These are phyloP conservation scores for Phytophthora fragariaefolia DNA, from an alignment of 352 stramenopile species.

Conservation along the genomic window DNA sequence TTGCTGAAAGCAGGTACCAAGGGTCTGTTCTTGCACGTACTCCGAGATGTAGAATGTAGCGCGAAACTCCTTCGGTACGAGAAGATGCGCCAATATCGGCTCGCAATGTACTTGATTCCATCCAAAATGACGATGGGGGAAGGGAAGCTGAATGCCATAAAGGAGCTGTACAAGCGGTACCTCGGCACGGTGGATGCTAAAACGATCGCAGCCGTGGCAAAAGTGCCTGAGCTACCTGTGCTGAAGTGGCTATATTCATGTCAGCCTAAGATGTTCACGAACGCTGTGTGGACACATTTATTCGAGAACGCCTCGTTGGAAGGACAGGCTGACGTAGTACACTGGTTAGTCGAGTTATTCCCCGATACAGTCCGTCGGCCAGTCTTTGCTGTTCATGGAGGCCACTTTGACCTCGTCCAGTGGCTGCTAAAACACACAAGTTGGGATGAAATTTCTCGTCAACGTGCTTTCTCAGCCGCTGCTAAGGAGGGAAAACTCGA, in stretches of 20 bases:
- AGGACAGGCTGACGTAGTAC: not conserved
- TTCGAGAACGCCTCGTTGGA: not conserved
- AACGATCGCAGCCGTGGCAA: not conserved
- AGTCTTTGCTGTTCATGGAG: not conserved
- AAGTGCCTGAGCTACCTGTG: not conserved
- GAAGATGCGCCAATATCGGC: conserved; percentile 1
- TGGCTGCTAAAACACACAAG: conserved; percentile 25
- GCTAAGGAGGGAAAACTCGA: conserved; percentile 20
- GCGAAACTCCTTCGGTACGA: not conserved
- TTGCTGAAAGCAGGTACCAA: too few relatives aligned
- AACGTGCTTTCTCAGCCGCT: conserved; percentile 13
- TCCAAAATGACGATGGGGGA: not conserved
- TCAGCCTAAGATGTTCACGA: not conserved
- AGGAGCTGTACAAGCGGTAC: conserved; percentile 4
- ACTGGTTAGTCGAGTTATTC: not conserved
- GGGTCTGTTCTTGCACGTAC: not conserved
- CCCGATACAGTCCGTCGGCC: not conserved
- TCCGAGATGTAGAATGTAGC: not conserved
- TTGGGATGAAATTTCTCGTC: not conserved
- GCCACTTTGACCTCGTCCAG: not conserved
- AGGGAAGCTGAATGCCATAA: not conserved
- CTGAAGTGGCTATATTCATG: not conserved
- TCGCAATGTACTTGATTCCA: not conserved
- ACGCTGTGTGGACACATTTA: not conserved
- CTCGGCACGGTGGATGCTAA: not conserved